Conservation (phyloP, 305 asterid genomes). For the Solanum hybrid region DNA sequence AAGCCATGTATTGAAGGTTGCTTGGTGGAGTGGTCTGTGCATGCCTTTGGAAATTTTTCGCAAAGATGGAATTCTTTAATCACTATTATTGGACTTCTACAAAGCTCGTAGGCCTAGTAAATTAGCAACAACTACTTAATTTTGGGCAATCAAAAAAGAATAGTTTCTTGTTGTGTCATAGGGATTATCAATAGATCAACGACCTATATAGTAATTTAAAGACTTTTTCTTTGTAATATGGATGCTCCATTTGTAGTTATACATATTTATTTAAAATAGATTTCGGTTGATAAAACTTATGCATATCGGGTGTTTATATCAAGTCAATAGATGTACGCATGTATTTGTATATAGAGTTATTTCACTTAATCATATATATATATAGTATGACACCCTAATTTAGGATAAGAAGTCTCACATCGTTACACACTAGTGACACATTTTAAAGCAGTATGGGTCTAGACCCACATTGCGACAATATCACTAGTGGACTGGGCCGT, state of each 20-base stretch:
- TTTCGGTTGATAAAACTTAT: background rate
- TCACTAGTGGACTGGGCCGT: background rate
- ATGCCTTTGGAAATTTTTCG: background rate
- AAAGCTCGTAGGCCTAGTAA: background rate
- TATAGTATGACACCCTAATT: background rate
- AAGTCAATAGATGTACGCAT: background rate
- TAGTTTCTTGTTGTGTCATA: background rate
- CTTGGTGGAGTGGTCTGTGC: background rate
- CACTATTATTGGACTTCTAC: background rate
- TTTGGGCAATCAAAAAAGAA: background rate
- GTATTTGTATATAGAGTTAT: background rate
- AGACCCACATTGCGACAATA: background rate
- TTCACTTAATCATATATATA: background rate
- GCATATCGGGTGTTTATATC: background rate
- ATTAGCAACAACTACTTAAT: background rate
- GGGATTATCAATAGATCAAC: background rate
- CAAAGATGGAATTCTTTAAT: background rate
- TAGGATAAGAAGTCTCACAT: background rate
- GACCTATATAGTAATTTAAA: background rate
- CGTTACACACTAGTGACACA: background rate
- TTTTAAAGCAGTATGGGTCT: background rate
- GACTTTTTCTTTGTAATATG: background rate
- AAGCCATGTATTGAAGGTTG: constrained; percentile 9
- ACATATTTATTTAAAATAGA: background rate
- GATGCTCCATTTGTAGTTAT: background rate